Evolutionary conservation across 495 filamentous ascomycete genomes (phyloP), one percentile per base, ranked within the genome.

Genomic region (Xylaria longipes): DNA sequence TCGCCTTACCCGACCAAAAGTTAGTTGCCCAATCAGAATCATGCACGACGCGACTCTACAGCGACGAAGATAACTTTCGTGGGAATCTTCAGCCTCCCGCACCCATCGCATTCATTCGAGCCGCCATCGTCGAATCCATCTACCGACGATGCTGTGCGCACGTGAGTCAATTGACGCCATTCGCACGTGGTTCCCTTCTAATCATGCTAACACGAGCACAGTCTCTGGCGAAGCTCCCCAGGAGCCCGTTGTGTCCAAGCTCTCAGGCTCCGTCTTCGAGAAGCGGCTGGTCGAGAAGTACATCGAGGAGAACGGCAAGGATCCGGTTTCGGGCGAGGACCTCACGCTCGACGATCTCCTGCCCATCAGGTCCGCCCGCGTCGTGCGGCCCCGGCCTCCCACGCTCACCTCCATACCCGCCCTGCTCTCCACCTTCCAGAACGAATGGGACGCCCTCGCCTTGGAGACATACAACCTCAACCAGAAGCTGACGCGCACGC

Each of bases 141-240:
- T 65, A 58, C 20, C 9, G 69, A 71, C 48, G 8, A 79, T 79
- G 77, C 65, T 79, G 73, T 79, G 77, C 43, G 73, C 77, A 68
- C 63, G 77, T 79, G 71, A 74, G 77, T 74, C 56, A 5, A 7
- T 20, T 12, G 22, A 27, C 41, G 1, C 45, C 6, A 31, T n/a
- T 45, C 45, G 22, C 33, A 57, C 37, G 3, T 25, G 31, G 20
- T 1, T 65, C 60, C 52, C 17, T 27, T 43, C 27, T 4, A 1
- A 17, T 2, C 39, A 65, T 48, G 33, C 72, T 77, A 66, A 79
- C 65, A 60, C 22, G 15, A 37, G 0, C 52, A 70, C 77, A 98
- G 95, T 99, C 79, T 99, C 96, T 57, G 96, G 96, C 83, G 97
- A 98, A 89, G 91, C 94, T 82, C 97, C 96, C 62, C 92, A 97